Evolutionary conservation across 208 protist species (phyloP), one percentile per base, ranked within the genome.

Genomic region (Blastocrithidia nonstop): DNA sequence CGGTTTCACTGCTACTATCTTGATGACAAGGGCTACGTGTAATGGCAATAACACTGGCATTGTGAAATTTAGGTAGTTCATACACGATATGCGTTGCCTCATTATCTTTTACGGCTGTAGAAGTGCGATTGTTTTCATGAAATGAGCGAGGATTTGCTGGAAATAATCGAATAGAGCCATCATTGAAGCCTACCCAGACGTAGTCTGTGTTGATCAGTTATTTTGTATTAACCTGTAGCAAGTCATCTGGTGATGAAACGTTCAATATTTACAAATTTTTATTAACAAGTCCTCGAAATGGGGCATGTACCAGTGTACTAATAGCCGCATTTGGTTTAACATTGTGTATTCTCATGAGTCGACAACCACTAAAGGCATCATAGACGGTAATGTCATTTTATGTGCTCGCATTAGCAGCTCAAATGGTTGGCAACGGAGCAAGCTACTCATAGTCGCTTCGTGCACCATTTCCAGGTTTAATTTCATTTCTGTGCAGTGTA

Each of bases 11-110:
- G 4, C 21, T 37, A 21, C 9, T 6, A 9, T 11, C 22, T 20
- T 17, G 40, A 45, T 88, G 71, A 45, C 77, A 83, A 0, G 83
- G 83, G 44, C 75, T 86, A 38, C 75, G 61, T 3, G 54, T 61
- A 31, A 93, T 84, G 37, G 72, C 63, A 2, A 88, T 45, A 48
- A 93, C 67, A 13, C 61, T 56, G 16, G 60, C 61, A 22, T 49
- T 66, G 53, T 93, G 83, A 47, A 75, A 76, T 41, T 85, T 87
- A 22, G 79, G 79, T 21, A 93, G 53, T 56, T 93, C 83, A 66
- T 70, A 88, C 13, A 93, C 76, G 6, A 93, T 11, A 41, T 84
- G 64, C 0, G 66, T 76, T 0, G 78, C 15, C 15, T 77, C 68
- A 8, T 35, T n/a, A 35, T n/a, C 29, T 11, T n/a, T n/a, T 11